Evolutionary conservation across 1,284 basidiomycete genomes (phyloP), one percentile per base, ranked within the genome.

Genomic region (Tilletia caries): DNA sequence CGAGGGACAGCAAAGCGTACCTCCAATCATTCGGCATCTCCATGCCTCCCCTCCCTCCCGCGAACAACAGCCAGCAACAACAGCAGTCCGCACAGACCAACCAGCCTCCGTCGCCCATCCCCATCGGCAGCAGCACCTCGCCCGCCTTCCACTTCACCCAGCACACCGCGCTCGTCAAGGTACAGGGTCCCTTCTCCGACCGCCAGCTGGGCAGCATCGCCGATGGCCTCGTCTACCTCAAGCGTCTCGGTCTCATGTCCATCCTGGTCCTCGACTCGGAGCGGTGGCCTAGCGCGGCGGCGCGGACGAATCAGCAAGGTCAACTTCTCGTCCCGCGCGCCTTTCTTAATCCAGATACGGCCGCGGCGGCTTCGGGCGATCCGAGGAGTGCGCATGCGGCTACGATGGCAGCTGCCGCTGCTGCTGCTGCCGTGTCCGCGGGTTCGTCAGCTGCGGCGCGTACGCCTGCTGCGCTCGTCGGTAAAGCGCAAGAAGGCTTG

Each of bases 161-260:
- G 54, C 90, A 92, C 69, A 93, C 93, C 1, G 94, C 94, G 1
- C 89, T 99, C 10, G 95, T 99, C 81, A 98, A 98, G 84, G 86
- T 98, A 15, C 96, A 98, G 84, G 93, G 95, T 2, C 96, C 96
- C 0, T 98, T 98, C 84, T 92, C 89, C n/a, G 91, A 96, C 84
- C 88, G 90, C 13, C 96, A 98, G 83, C 89, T 98, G 70, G 91
- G 94, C 75, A 95, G 93, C 81, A 92, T 99, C 75, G 90, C 92
- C 34, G 89, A 91, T 52, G 96, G 96, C 62, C 89, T 99, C 86
- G 91, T 94, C 65, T 93, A 97, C 82, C 89, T 99, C 65, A 92
- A 95, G 84, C 95, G 93, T 80, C 90, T 98, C 33, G 96, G 96
- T 2, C 87, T 99, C 20, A 91, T 97, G 74, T 91, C 91, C 73